These are phyloP conservation scores for Polychytrium aggregatum DNA, from an alignment of 192 early-diverging fungal species.

Conservation along the genomic window DNA sequence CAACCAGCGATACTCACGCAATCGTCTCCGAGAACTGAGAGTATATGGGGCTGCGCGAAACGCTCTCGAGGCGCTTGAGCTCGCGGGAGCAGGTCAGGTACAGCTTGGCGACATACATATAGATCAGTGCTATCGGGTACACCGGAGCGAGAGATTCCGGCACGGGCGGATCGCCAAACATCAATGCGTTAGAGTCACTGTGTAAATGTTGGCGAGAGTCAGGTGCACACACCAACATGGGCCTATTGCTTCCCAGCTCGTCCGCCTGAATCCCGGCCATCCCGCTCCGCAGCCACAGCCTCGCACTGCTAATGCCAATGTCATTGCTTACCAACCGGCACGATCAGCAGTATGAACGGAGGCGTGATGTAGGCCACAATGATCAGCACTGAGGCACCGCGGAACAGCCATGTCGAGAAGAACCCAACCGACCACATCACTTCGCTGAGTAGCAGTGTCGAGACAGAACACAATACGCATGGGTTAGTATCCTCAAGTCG, in stretches of 20 bases:
- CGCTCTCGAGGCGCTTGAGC: slow-evolving; percentile 78
- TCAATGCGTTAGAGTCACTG: no score
- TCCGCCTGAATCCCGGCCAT: no score
- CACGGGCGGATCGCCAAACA: no score
- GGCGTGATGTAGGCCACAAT: slow-evolving; percentile 46
- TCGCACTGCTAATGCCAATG: no score
- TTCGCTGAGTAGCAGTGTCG: slow-evolving; percentile 6
- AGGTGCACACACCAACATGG: no score
- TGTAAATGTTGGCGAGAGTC: no score
- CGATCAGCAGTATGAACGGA: slow-evolving; percentile 28
- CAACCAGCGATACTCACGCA: no score
- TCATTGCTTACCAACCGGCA: no score
- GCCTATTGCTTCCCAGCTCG: no score
- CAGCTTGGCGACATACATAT: slow-evolving; percentile 50
- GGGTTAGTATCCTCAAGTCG: no score
- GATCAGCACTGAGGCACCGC: slow-evolving; percentile 9
- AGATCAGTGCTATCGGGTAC: slow-evolving; percentile 44
- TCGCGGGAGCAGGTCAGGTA: slow-evolving; percentile 76
- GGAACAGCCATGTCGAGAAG: slow-evolving; percentile 35
- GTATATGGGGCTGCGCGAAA: slow-evolving; percentile 62
- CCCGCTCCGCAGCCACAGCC: no score
- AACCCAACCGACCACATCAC: slow-evolving; percentile 3
- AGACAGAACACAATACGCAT: no score
- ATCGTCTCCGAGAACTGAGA: slow-evolving; percentile 75
- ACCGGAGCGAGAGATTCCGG: slow-evolving; percentile 47